These are phyloP conservation scores for Paramecium octaurelia DNA, from an alignment of 73 alveolate genomes.

Conservation along the genomic window DNA sequence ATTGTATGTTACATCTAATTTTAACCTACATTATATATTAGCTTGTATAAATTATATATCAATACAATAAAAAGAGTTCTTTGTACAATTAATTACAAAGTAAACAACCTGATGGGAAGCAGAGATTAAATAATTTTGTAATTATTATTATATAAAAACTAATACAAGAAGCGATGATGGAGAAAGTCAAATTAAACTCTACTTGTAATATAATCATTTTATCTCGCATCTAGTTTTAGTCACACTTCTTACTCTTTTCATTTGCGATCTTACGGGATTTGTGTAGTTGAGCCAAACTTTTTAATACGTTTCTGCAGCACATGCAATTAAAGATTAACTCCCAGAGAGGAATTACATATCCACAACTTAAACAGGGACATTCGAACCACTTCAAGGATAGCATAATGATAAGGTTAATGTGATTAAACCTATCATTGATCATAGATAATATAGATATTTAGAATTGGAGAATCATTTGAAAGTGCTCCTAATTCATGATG, in stretches of 20 bases:
- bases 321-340: not conserved
- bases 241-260: not conserved
- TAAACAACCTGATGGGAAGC: not conserved
- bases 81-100: not conserved
- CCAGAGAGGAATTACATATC: not conserved
- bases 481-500: slow-evolving; percentile 67
- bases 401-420: not conserved
- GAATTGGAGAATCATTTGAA: slow-evolving; percentile 65
- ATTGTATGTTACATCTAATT: not conserved
- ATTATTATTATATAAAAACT: not conserved
- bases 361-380: not conserved
- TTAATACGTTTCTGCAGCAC: slow-evolving; percentile 19
- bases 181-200: not conserved
- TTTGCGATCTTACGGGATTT: not conserved
- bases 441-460: not conserved
- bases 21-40: no score
- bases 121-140: not conserved
- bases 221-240: not conserved
- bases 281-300: not conserved
- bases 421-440: slow-evolving; percentile 38
- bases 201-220: not conserved
- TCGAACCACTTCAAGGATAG: not conserved
- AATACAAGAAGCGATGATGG: not conserved
- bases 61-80: no score
- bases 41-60: no score